Evolutionary conservation across 2,329 filamentous ascomycete species (phyloP), one percentile per base, ranked within the genome.

Genomic region (Penicillium thymicola): DNA sequence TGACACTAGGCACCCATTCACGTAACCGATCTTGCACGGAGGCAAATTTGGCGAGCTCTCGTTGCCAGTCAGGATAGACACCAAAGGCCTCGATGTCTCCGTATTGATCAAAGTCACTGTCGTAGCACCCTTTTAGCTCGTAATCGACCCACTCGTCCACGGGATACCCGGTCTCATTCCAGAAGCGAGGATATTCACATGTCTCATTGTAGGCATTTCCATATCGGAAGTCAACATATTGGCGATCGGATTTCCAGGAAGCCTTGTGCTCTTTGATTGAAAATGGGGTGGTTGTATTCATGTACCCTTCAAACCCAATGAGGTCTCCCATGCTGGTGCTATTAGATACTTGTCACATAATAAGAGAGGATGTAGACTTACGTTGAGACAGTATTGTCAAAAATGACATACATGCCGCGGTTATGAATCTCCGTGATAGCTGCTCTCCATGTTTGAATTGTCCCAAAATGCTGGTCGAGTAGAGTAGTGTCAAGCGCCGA

Each of bases 311-410:
- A 68, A 87, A 88, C 6, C 82, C 83, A 58, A 88, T 79, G 50
- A 88, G 74, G 62, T 88, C 84, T 49, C 82, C 81, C 80, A 88
- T 63, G 5, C 63, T 67, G 42, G 11, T 55, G 16, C 18, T 10
- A 40, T 49, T 34, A 55, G 53, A 14, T 23, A 9, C 37, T 14
- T 48, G 13, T 34, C 2, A 18, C 4, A 32, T 10, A 16, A 5
- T 13, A 23, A 16, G 5, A 21, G 10, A 49, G 6, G 21, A 3
- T n/a, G 16, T 49, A 37, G 30, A 72, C 78, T 75, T 71, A 80
- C 76, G 85, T 88, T 44, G 82, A 80, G 67, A 88, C 79, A 2
- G 85, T 88, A 65, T 87, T 87, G 67, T 88, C 85, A 57, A 88
- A 71, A 32, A 88, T 74, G 40, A 88, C 83, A 72, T 86, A 87